Conservation (phyloP, 2,329 filamentous ascomycete species). For the Plenodomus tracheiphilus region DNA sequence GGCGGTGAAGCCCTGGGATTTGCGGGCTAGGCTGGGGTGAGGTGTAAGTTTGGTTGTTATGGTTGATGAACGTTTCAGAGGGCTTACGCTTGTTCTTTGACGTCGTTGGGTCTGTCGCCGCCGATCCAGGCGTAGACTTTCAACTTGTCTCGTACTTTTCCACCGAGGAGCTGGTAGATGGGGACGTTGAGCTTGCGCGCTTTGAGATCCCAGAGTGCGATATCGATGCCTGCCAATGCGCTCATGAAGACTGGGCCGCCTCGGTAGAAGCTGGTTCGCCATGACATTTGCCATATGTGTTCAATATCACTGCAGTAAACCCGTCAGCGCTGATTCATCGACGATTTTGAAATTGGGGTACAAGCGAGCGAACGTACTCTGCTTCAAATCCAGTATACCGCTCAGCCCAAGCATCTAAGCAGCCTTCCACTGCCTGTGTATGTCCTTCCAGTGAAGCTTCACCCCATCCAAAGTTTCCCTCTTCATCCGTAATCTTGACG, state of each 20-base stretch:
- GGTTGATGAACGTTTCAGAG: not conserved
- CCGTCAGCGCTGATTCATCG: no score
- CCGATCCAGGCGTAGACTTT: conserved; percentile 81
- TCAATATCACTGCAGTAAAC: conserved; percentile 66
- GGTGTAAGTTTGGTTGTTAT: not conserved
- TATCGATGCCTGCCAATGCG: conserved; percentile 75
- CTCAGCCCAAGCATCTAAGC: conserved; percentile 67
- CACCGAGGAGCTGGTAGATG: conserved; percentile 73
- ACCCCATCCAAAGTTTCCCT: conserved; percentile 70
- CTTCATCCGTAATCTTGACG: conserved; percentile 73
- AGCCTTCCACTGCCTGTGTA: conserved; percentile 73
- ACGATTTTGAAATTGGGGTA: not conserved
- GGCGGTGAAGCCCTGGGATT: conserved; percentile 64
- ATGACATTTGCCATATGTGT: conserved; percentile 76
- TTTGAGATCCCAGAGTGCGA: conserved; percentile 80
- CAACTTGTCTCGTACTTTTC: conserved; percentile 70
- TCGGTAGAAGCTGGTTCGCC: conserved; percentile 72
- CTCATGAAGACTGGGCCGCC: conserved; percentile 82
- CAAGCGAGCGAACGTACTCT: conserved; percentile 54
- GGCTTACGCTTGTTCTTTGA: conserved; percentile 63
- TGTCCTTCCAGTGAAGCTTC: conserved; percentile 76
- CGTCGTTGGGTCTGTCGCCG: conserved; percentile 69
- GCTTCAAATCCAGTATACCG: conserved; percentile 69
- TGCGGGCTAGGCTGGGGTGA: conserved; percentile 54
- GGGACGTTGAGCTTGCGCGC: conserved; percentile 66